A percentile compares a stretch with the other conserved stretches of the same genome.
Conservation (phyloP, 768 basidiomycete species). For the Holtermanniella nyarrowii region DNA sequence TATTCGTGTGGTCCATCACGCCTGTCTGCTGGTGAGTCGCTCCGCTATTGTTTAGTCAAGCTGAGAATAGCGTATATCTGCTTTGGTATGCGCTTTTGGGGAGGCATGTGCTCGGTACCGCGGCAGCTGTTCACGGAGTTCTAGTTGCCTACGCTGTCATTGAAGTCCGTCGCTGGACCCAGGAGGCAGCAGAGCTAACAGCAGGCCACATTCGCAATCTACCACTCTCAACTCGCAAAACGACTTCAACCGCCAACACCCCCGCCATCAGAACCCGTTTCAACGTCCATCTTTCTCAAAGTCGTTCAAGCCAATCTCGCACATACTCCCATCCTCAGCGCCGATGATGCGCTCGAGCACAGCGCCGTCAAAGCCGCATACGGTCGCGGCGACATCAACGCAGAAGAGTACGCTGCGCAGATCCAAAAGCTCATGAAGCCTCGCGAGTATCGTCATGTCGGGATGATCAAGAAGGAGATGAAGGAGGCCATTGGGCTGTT, state of each 20-base stretch:
- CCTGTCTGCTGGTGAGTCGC: constrained; percentile 21
- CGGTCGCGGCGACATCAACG: constrained; percentile 4
- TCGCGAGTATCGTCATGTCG: constrained; percentile 14
- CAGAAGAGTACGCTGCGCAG: constrained; percentile 14
- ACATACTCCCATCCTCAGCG: constrained; percentile 7
- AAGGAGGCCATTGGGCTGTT: constrained; percentile 16
- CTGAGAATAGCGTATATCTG: constrained; percentile 20
- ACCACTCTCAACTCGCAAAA: constrained; percentile 18
- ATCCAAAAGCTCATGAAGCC: constrained; percentile 11
- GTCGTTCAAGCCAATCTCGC: constrained; percentile 20
- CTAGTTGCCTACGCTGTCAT: constrained; percentile 28
- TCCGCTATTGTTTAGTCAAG: neutral
- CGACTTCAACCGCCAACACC: constrained; percentile 24
- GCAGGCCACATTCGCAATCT: constrained; percentile 20
- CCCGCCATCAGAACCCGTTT: constrained; percentile 14
- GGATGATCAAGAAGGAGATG: constrained; percentile 18
- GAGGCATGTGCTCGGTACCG: constrained; percentile 1
- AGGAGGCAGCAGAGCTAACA: neutral
- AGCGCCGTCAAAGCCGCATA: constrained; percentile 6
- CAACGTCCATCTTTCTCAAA: constrained; percentile 17
- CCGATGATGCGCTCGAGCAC: neutral
- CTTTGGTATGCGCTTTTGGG: constrained; percentile 25
- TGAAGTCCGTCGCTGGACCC: constrained; percentile 10
- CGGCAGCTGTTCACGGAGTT: constrained; percentile 17
- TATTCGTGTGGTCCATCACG: constrained; percentile 29